Evolutionary conservation across 2,329 filamentous ascomycete species (phyloP), one percentile per base, ranked within the genome.

Genomic region (Hansfordia pulvinata): DNA sequence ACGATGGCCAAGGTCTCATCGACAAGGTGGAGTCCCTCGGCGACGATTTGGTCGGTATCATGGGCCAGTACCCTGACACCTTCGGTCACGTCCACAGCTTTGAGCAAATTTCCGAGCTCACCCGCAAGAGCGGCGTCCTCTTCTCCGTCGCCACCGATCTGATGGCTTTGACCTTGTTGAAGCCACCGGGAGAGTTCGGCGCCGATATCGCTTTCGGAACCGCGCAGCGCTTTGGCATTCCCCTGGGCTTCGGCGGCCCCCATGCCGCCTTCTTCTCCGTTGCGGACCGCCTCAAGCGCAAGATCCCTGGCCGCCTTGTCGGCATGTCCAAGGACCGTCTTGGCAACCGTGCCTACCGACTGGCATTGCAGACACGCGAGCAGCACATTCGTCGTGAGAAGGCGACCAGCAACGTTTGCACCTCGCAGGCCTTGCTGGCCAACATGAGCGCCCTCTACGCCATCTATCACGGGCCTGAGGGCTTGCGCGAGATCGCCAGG

Each of bases 401-500:
- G 66, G 88, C 88, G 2, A 96, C 88, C 2, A 93, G 85, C 61
- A 96, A 96, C 47, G 86, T 94, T 32, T 96, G 88, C 60, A 96
- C 88, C 2, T 86, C 88, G 2, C 88, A 96, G 55, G 88, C 88
- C 7, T 60, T 96, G 15, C 63, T 94, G 27, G 88, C 88, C 19
- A 96, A 96, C 53, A 94, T 94, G 83, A 88, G 75, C 40, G 84
- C 86, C 29, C 78, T 94, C 59, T 96, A 93, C 47, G 86, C 85
- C 27, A 66, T 94, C 28, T 96, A 94, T 52, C 88, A 96, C 49
- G 88, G 88, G 4, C 88, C 88, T 1, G 54, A 73, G 28, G 85
- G 86, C 11, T 58, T 96, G 26, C 84, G 75, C 54, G 68, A 72
- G 10, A 94, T 94, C 47, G 86, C 88, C 1, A 69, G 86, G 49